Conservation (phyloP, 2,329 filamentous ascomycete species). For the Golovinomyces cichoracearum region DNA sequence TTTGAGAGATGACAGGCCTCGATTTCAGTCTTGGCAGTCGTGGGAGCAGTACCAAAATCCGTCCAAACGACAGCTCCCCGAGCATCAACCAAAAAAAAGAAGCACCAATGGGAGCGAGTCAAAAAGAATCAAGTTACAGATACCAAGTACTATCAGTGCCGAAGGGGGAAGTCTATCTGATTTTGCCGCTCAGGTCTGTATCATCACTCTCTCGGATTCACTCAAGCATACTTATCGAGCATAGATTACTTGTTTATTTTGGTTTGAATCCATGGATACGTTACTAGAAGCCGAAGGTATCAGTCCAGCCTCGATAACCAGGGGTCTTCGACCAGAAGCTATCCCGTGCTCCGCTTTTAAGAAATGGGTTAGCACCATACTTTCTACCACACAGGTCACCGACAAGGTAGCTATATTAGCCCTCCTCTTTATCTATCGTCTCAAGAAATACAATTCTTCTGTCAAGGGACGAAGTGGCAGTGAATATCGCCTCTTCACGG, state of each 20-base stretch:
- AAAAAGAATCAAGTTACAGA: conserved; percentile 25
- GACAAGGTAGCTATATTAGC: conserved; percentile 85
- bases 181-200: conserved; percentile 52
- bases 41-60: conserved; percentile 8
- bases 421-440: conserved; percentile 69
- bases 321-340: conserved; percentile 41
- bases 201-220: background rate
- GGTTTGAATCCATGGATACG: conserved; percentile 76
- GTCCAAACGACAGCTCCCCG: conserved; percentile 4
- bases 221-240: conserved; percentile 6
- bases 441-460: conserved; percentile 70
- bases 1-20: conserved; percentile 11
- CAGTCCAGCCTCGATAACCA: conserved; percentile 18
- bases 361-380: conserved; percentile 78
- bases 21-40: conserved; percentile 1
- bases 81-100: background rate
- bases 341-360: conserved; percentile 55
- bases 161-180: conserved; percentile 53
- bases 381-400: conserved; percentile 85
- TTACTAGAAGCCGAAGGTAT: conserved; percentile 43
- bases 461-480: conserved; percentile 83
- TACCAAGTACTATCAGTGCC: conserved; percentile 50
- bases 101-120: conserved; percentile 8
- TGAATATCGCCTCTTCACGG: conserved; percentile 75
- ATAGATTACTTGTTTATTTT: conserved; percentile 86